Percentiles rank a stretch among this genome's conserved stretches.
Evolutionary conservation across 1,284 basidiomycete genomes (phyloP).

Genomic region (Ceratobasidium theobromae): DNA sequence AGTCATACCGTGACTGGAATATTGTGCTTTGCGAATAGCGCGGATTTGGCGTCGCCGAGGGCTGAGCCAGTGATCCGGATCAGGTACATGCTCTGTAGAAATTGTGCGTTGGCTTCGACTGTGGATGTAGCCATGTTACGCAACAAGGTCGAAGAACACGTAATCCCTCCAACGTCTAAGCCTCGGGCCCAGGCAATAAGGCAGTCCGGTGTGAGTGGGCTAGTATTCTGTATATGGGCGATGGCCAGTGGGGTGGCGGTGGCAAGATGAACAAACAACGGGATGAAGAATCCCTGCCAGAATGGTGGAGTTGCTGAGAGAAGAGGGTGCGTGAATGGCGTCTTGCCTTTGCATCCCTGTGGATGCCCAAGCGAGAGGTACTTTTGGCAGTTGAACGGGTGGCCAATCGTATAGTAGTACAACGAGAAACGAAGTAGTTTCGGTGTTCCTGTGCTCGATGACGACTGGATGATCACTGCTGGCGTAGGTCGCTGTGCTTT

Average conservation of each 20-base stretch:
- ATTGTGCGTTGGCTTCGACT: not conserved
- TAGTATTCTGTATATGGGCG: not conserved
- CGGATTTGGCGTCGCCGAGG: not conserved
- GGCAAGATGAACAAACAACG: not conserved
- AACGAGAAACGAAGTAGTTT: slow-evolving; percentile 18
- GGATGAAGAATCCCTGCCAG: not conserved
- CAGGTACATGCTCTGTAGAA: not conserved
- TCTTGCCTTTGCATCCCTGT: not conserved
- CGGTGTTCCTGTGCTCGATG: not conserved
- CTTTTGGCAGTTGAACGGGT: not conserved
- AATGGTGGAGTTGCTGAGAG: not conserved
- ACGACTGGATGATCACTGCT: not conserved
- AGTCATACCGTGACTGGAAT: not conserved
- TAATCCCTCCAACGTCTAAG: not conserved
- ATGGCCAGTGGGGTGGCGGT: not conserved
- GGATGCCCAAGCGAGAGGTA: not conserved
- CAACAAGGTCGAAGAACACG: not conserved
- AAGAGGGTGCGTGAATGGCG: not conserved
- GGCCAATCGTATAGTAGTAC: slow-evolving; percentile 13
- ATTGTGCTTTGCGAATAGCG: not conserved
- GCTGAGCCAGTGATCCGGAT: not conserved
- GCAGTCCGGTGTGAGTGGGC: not conserved
- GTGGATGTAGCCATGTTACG: not conserved
- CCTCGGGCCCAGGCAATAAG: not conserved
- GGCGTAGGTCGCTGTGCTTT: not conserved